Percentiles rank a stretch among this genome's conserved stretches.
phyloP scores from a whole-genome alignment of 805 yeast genomes.

The Zygosaccharomyces gambellarensis region DNA sequence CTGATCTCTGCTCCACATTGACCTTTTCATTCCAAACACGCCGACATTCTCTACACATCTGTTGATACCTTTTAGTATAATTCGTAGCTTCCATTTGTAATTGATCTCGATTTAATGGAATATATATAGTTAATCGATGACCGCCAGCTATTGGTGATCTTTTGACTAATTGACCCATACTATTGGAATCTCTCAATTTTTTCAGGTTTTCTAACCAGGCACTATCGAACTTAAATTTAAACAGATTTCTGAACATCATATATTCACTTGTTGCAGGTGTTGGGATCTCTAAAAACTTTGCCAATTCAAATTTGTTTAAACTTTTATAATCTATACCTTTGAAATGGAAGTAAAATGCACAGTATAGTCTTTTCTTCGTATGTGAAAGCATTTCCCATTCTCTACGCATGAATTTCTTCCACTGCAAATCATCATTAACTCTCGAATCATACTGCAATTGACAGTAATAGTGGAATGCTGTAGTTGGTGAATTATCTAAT shows the following conservation, averaged over 20 bases:
- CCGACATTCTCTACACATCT: conserved; percentile 27
- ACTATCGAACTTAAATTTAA: conserved; percentile 17
- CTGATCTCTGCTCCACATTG: conserved; percentile 15
- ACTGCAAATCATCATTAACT: conserved; percentile 16
- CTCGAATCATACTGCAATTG: conserved; percentile 8
- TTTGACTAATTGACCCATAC: conserved; percentile 3
- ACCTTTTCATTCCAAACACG: conserved; percentile 22
- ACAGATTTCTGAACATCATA: conserved; percentile 23
- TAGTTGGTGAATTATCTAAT: conserved; percentile 15
- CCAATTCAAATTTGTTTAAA: conserved; percentile 20
- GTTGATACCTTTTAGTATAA: conserved; percentile 16
- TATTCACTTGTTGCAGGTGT: conserved; percentile 26
- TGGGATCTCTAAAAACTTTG: conserved; percentile 21
- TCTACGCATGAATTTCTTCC: conserved; percentile 17
- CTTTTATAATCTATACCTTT: conserved; percentile 13
- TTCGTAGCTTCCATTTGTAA: conserved; percentile 6
- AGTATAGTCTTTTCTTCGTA: conserved; percentile 22
- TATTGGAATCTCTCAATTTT: conserved; percentile 1
- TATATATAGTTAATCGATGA: not conserved
- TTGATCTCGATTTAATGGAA: not conserved
- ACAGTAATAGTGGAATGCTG: conserved; percentile 25
- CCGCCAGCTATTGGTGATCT: conserved; percentile 3
- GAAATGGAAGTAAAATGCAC: conserved; percentile 22
- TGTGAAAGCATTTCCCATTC: conserved; percentile 25
- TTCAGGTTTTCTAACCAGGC: conserved; percentile 14